Conservation (phyloP, 805 yeast species). For the Metschnikowia lachancei region DNA sequence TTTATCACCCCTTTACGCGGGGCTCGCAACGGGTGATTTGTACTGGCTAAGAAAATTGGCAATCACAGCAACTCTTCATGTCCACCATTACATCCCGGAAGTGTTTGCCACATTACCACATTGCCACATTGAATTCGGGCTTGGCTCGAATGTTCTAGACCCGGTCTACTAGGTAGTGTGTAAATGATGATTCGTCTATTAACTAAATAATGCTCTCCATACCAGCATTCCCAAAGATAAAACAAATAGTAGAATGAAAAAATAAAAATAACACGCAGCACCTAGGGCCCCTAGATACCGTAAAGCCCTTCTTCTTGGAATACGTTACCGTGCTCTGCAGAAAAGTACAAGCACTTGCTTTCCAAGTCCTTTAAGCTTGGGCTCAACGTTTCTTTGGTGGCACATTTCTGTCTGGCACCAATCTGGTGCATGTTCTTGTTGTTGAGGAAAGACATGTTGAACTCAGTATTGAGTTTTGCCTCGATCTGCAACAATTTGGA, state of each 20-base stretch:
- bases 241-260: constrained; percentile 3
- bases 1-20: no score
- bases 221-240: constrained; percentile 11
- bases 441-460: constrained; percentile 26
- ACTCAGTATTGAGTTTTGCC: constrained; percentile 33
- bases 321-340: constrained; percentile 15
- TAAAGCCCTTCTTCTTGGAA: constrained; percentile 1
- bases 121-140: background rate
- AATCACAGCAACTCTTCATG: no score
- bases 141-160: no score
- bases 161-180: background rate
- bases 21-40: no score
- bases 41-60: no score
- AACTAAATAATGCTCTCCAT: constrained; percentile 10
- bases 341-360: constrained; percentile 29
- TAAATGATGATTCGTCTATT: constrained; percentile 7
- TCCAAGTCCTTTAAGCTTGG: constrained; percentile 37
- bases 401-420: constrained; percentile 2
- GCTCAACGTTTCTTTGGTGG: constrained; percentile 18
- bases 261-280: background rate
- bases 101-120: no score
- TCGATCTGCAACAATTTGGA: constrained; percentile 38
- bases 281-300: background rate
- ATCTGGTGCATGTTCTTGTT: constrained; percentile 4
- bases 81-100: no score